These are phyloP conservation scores for Gastroboletus turbinatus DNA, from an alignment of 1,284 basidiomycete species.

Conservation along the genomic window DNA sequence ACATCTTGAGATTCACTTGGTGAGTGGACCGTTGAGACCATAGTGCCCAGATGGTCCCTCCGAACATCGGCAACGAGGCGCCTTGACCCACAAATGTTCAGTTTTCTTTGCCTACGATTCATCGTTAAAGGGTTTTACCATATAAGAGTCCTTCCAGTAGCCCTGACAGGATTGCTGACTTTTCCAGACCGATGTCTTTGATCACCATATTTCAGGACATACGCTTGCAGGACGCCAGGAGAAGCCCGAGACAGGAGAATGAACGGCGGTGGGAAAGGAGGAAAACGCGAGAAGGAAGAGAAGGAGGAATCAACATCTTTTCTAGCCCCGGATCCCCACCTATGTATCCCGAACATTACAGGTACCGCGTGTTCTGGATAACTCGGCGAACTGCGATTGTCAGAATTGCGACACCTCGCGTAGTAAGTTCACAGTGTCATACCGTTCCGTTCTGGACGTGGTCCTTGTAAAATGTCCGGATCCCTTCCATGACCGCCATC, in stretches of 20 bases:
- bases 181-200: slow-evolving; percentile 1
- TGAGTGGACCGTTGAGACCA: background rate
- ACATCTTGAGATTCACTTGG: background rate
- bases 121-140: background rate
- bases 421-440: too few relatives aligned
- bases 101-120: background rate
- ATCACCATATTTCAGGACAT: background rate
- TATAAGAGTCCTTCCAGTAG: slow-evolving; percentile 15
- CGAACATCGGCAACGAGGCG: slow-evolving; percentile 7
- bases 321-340: background rate
- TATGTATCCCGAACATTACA: background rate
- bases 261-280: background rate
- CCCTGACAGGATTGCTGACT: slow-evolving; percentile 10
- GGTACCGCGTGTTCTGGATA: background rate
- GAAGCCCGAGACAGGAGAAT: background rate
- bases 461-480: background rate
- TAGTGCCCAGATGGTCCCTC: slow-evolving; percentile 2
- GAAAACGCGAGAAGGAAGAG: background rate
- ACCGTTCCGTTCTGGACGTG: background rate
- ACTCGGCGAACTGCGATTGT: background rate
- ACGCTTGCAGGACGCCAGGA: background rate
- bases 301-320: background rate
- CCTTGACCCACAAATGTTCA: background rate
- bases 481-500: background rate
- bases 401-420: background rate